phyloP scores from a whole-genome alignment of 352 stramenopile species.

The Phytophthora pistaciae region DNA sequence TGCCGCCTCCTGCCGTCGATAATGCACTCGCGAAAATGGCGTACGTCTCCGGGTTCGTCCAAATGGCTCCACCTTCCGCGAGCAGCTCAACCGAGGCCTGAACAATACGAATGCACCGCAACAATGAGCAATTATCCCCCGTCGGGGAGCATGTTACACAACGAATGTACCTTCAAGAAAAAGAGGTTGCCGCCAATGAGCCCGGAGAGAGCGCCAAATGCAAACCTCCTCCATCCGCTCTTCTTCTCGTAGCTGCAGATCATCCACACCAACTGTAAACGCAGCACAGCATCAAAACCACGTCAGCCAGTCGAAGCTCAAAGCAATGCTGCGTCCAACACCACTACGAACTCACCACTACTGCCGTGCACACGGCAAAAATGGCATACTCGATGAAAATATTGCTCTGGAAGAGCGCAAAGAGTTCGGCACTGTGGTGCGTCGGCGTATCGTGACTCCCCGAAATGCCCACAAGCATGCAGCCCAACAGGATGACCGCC shows the following conservation, averaged over 20 bases:
- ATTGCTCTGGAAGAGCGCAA: conserved; percentile 73
- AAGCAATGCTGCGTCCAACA: background rate
- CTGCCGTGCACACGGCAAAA: conserved; percentile 43
- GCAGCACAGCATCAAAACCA: conserved; percentile 3
- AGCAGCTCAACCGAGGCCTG: conserved; percentile 87
- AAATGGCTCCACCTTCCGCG: conserved; percentile 75
- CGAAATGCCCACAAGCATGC: conserved; percentile 78
- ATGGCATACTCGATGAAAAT: conserved; percentile 82
- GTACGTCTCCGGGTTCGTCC: conserved; percentile 75
- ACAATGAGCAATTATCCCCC: background rate
- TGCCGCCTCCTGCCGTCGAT: conserved; percentile 73
- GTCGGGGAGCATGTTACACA: background rate
- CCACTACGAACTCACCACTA: conserved; percentile 47
- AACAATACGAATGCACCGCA: conserved; percentile 9
- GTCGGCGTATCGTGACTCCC: conserved; percentile 84
- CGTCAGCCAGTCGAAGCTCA: conserved; percentile 8
- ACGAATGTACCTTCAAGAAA: conserved; percentile 82
- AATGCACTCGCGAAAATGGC: conserved; percentile 74
- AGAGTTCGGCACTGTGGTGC: conserved; percentile 82
- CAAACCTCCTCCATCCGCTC: conserved; percentile 81
- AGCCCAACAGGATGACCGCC: conserved; percentile 80
- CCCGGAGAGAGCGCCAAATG: conserved; percentile 81
- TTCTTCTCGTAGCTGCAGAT: conserved; percentile 72
- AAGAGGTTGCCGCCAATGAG: conserved; percentile 88
- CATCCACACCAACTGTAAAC: conserved; percentile 71